phyloP scores from a whole-genome alignment of 306 rosid genomes.

The Lupinus albus region DNA sequence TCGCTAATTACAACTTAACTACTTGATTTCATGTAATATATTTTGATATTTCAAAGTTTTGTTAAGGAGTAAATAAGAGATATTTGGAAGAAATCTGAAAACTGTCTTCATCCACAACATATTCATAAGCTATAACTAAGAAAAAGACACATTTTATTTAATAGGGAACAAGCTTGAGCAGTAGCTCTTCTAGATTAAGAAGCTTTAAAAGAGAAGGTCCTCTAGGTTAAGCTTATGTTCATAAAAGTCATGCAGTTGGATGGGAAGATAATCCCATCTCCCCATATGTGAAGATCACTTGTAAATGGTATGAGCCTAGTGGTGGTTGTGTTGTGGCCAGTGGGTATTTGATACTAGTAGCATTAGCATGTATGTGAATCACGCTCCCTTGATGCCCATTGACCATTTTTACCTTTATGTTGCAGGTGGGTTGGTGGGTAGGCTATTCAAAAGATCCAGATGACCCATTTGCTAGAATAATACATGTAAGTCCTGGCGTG shows the following conservation, averaged over 20 bases:
- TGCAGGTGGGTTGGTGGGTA: conserved; percentile 99
- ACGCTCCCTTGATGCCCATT: conserved; percentile 1
- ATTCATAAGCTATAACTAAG: conserved; percentile 1
- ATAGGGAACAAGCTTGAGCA: conserved; percentile 7
- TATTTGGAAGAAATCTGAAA: conserved; percentile 22
- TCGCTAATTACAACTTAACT: background rate
- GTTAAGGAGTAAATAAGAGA: conserved; percentile 10
- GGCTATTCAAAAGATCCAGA: conserved; percentile 86
- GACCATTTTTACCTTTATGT: conserved; percentile 39
- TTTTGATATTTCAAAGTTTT: background rate
- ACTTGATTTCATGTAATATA: background rate
- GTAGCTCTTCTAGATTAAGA: conserved; percentile 21
- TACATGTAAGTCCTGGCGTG: conserved; percentile 84
- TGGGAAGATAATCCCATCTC: background rate
- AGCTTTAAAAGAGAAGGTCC: conserved; percentile 9
- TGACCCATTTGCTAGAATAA: conserved; percentile 87
- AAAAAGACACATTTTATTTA: background rate
- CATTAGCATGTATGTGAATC: conserved; percentile 28
- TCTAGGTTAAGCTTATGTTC: background rate
- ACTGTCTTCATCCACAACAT: conserved; percentile 14
- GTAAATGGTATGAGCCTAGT: conserved; percentile 6
- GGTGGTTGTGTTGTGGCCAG: conserved; percentile 7
- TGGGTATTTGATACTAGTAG: conserved; percentile 26
- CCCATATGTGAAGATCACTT: background rate
- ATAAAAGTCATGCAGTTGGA: background rate